Percentiles rank a stretch among this genome's conserved stretches.
Evolutionary conservation across 495 filamentous ascomycete genomes (phyloP).

Genomic region (Clohesyomyces aquaticus): DNA sequence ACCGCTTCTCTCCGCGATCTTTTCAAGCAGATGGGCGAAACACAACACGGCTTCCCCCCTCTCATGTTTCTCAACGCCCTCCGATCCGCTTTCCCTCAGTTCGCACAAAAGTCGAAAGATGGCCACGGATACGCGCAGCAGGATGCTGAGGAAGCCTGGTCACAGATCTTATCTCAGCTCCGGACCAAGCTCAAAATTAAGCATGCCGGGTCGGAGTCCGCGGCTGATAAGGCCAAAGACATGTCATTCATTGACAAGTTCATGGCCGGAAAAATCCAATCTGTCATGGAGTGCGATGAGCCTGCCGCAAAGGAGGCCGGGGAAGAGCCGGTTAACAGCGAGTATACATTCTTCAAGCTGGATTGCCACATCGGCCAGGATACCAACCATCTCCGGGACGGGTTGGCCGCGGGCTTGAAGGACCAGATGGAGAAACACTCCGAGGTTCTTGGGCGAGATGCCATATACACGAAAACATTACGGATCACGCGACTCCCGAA

Average conservation of each 20-base stretch:
- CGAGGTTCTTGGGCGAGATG: slow-evolving; percentile 72
- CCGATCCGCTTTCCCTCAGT: slow-evolving; percentile 85
- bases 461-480: slow-evolving; percentile 85
- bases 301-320: slow-evolving; percentile 72
- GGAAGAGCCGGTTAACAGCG: slow-evolving; percentile 66
- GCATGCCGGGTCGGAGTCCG: slow-evolving; percentile 44
- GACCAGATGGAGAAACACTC: slow-evolving; percentile 93
- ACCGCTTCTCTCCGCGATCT: slow-evolving; percentile 80
- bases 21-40: slow-evolving; percentile 91
- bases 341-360: slow-evolving; percentile 86
- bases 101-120: slow-evolving; percentile 80
- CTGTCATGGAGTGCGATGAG: slow-evolving; percentile 81
- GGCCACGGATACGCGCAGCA: slow-evolving; percentile 90
- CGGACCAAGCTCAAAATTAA: slow-evolving; percentile 75
- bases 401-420: slow-evolving; percentile 75
- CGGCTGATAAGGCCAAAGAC: slow-evolving; percentile 50
- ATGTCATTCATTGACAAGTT: slow-evolving; percentile 87
- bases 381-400: slow-evolving; percentile 88
- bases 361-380: slow-evolving; percentile 88
- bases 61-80: slow-evolving; percentile 83
- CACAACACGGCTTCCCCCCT: slow-evolving; percentile 85
- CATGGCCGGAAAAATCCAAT: slow-evolving; percentile 77
- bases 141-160: slow-evolving; percentile 98
- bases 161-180: slow-evolving; percentile 88
- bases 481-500: slow-evolving; percentile 87